Evolutionary conservation across 352 stramenopile species (phyloP), one percentile per base, ranked within the genome.

Genomic region (Pythium plurisporium): DNA sequence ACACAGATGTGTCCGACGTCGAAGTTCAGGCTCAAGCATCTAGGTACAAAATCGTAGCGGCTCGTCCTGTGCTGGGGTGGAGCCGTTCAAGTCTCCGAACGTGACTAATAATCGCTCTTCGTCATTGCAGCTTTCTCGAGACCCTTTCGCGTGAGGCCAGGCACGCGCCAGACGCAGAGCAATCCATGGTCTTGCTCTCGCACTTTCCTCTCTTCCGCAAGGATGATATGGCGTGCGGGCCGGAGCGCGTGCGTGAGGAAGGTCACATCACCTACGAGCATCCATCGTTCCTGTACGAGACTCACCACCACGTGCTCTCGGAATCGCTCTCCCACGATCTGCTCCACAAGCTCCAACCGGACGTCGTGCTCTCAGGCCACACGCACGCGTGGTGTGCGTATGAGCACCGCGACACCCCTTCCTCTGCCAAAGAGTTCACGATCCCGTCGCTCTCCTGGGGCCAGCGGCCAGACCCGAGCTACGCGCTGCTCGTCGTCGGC

Each of bases 221-320:
- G 9, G 69, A 91, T 33, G 80, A 91, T 46, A 50, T 87, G 22
- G 64, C 62, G 31, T 91, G 80, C 36, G 82, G 82, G 5, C 47
- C 72, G 5, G 51, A 73, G 40, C 76, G 80, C 19, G 45, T 61
- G n/a, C 43, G 36, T 4, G 80, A 92, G 41, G 31, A 56, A 2
- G 82, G 78, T n/a, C 80, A 91, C 49, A 62, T 89, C 36, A 93
- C 82, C n/a, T 93, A 91, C 66, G 80, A 91, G 59, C 67, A 82
- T 37, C 82, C 82, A 5, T 68, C 56, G 17, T 91, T 89, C 50
- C 51, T 55, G 47, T 93, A 93, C 64, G 57, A 73, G 29, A 61
- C 56, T 20, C 73, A 87, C 55, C 68, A 89, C 53, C 80, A 93
- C 56, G 79, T 93, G 38, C 70, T 93, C 11, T 91, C 82, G 2